Base-by-base conservation (phyloP, 2,329 filamentous ascomycete species). In the Neofusicoccum ribis region DNA sequence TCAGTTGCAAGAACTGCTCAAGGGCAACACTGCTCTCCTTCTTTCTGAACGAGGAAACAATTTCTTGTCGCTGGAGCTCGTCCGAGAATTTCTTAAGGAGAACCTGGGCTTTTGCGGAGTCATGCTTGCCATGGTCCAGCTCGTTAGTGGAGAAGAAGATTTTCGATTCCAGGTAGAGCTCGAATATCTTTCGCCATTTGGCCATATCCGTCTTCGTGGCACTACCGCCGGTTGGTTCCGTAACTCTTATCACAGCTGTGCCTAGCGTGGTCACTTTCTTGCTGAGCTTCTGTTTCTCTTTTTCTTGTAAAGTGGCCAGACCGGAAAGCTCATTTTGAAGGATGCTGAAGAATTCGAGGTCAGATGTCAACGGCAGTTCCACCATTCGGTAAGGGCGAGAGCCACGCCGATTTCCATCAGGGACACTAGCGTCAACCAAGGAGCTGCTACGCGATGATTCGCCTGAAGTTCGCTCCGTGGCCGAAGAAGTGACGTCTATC, bases 81-180 rank as follows among this genome's bases (percentile, higher is more conserved):
- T 82, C 80, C 70, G 90, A 88, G 72, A 95, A 96, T 80, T 87
- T 87, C 67, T 88, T 81, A 6, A 95, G 82, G 70, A 91, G 87
- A 65, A 85, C 82, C 59, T 88, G 82, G 1, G 92, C 92, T 67
- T 86, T 85, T 4, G 82, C 80, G 68, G 89, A 89, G 59, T 86
- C 85, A 20, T 91, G 84, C 2, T 86, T 83, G 14, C 91, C 90
- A 65, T 89, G 88, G 68, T 91, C 88, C 37, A 79, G 78, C 74
- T 96, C 92, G 36, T 87, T 86, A 0, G 89, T 90, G 1, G 91
- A 92, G 75, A 95, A 95, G 79, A 96, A 96, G 36, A 96, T 84
- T 63, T 89, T 86, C 7, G 89, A 89, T 64, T 95, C 89, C 12
- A 93, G 79, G 72, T 96, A 96, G 0, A 94, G 79, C 66, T 92